Conservation (phyloP, 257 asterid species). For the Anisodus acutangulus region DNA sequence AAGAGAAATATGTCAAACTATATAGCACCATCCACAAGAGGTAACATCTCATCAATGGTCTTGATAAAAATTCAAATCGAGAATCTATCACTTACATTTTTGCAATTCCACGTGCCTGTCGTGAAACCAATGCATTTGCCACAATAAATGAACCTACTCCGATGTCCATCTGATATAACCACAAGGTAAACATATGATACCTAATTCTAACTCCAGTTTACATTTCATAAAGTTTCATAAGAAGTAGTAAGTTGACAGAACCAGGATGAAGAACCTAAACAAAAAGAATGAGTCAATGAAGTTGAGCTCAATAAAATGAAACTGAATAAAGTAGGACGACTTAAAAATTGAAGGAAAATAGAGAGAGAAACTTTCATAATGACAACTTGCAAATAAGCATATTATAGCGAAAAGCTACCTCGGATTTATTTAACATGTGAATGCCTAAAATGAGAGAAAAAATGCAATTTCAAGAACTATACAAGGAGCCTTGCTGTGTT, state of each 20-base stretch:
- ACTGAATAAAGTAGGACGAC: not conserved
- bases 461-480: not conserved
- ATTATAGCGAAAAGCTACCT: not conserved
- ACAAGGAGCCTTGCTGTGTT: not conserved
- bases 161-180: slow-evolving; percentile 81
- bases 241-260: slow-evolving; percentile 12
- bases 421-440: not conserved
- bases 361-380: slow-evolving; percentile 11
- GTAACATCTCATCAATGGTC: not conserved
- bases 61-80: not conserved
- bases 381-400: slow-evolving; percentile 19
- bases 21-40: not conserved
- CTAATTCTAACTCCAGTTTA: slow-evolving; percentile 11
- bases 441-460: not conserved
- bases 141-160: slow-evolving; percentile 94
- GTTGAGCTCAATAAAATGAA: slow-evolving; percentile 11
- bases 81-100: slow-evolving; percentile 50
- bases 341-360: not conserved
- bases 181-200: not conserved
- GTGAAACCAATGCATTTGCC: slow-evolving; percentile 86
- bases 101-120: slow-evolving; percentile 80
- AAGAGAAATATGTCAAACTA: slow-evolving; percentile 10
- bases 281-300: slow-evolving; percentile 14
- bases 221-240: not conserved
- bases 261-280: slow-evolving; percentile 11